Base-by-base conservation (phyloP, 1,139 yeast species). In the Geotrichum histeridarum region DNA sequence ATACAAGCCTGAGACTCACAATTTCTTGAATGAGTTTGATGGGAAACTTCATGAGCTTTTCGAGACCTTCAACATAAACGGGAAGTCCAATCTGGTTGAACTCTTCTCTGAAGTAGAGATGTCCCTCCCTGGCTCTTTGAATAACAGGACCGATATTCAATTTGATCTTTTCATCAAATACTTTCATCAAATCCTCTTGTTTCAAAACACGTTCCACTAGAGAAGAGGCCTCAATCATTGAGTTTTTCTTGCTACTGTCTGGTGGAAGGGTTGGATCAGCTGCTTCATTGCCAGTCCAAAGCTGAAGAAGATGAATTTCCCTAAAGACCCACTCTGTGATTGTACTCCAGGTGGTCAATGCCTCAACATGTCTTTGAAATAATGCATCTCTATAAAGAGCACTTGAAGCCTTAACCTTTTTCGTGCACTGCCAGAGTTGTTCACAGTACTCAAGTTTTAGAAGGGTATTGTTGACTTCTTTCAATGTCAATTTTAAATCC, bases 121-220 rank as follows among this genome's bases (percentile, higher is more conserved):
- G 84, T 1, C 94, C 82, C 17, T 79, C 79, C 63, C 90, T 86
- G 0, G 95, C 85, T 64, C 90, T 88, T 53, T 82, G 79, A 67
- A 90, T 81, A 83, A 90, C 79, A 2, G 87, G 88, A 1, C 83
- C 80, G 32, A 85, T 72, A 7, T 83, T 81, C 1, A 73, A 69
- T 59, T 83, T 77, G n/a, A 85, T 75, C 43, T 88, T 73, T 54
- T 70, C 70, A 51, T 75, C 73, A 59, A 78, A 90, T 14, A 89
- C 79, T 11, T 81, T 76, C 58, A 82, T 83, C 22, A 91, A 82
- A 59, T 88, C 95, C 62, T 88, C 45, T 62, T 89, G 96, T 63
- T 88, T 90, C 77, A 91, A 77, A 53, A 90, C 78, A 54, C 86
- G 78, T 64, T 93, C 98, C 1, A 95, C 96, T 63, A 93, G 81